Evolutionary conservation across 768 basidiomycete genomes (phyloP).

Genomic region (Cubamyces sp.): DNA sequence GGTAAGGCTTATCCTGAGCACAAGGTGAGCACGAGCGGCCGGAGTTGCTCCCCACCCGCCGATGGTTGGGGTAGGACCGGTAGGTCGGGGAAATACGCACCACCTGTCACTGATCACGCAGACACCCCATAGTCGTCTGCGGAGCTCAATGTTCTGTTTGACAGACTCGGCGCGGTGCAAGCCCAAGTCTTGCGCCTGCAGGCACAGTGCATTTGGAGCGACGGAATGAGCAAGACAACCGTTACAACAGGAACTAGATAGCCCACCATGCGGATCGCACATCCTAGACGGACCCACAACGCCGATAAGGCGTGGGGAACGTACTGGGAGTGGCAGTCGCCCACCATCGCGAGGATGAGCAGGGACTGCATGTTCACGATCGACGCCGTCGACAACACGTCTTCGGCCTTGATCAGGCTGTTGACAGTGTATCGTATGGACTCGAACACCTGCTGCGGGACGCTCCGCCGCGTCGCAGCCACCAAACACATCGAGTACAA

Average conservation of each 20-base stretch:
- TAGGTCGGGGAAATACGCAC: conserved; percentile 45
- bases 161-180: conserved; percentile 90
- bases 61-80: background rate
- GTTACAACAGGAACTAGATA: conserved; percentile 26
- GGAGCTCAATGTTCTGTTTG: conserved; percentile 81
- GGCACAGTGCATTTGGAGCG: conserved; percentile 16
- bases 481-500: conserved; percentile 95
- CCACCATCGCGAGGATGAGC: conserved; percentile 84
- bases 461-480: conserved; percentile 82
- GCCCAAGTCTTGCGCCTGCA: conserved; percentile 93
- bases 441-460: conserved; percentile 86
- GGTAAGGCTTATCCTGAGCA: conserved; percentile 77
- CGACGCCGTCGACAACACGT: conserved; percentile 85
- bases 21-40: conserved; percentile 5
- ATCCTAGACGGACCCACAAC: conserved; percentile 83
- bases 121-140: conserved; percentile 90
- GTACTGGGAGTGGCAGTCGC: conserved; percentile 89
- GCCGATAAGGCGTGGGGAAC: conserved; percentile 86
- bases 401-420: conserved; percentile 83
- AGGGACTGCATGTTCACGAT: conserved; percentile 88
- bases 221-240: conserved; percentile 9
- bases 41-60: background rate
- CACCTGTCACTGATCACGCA: conserved; percentile 96
- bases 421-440: conserved; percentile 88
- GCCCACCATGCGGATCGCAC: conserved; percentile 88